These are phyloP conservation scores for Rostrohypoxylon terebratum DNA, from an alignment of 495 filamentous ascomycete species.

Conservation along the genomic window DNA sequence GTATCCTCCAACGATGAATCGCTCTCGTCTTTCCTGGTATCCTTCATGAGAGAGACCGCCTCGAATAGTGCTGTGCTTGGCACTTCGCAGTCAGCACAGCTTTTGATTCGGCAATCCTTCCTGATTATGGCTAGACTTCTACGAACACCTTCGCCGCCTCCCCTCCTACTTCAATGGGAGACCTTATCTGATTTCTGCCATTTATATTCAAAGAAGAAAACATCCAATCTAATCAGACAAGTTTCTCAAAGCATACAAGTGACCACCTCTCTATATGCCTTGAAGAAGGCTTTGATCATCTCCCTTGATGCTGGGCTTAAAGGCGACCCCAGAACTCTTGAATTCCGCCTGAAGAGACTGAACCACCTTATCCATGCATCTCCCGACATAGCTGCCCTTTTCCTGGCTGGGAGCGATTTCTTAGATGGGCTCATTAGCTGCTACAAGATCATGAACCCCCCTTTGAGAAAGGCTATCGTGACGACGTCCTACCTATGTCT, in stretches of 20 bases:
- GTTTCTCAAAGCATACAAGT: slow-evolving; percentile 52
- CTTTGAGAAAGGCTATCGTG: slow-evolving; percentile 71
- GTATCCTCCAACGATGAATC: slow-evolving; percentile 66
- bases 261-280: slow-evolving; percentile 50
- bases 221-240: slow-evolving; percentile 44
- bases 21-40: slow-evolving; percentile 68
- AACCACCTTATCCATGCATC: slow-evolving; percentile 67
- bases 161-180: slow-evolving; percentile 62
- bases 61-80: slow-evolving; percentile 55
- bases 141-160: slow-evolving; percentile 57
- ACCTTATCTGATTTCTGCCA: slow-evolving; percentile 69
- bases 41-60: slow-evolving; percentile 68
- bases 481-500: slow-evolving; percentile 78
- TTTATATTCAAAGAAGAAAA: slow-evolving; percentile 65
- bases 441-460: slow-evolving; percentile 70
- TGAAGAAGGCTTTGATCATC: slow-evolving; percentile 60
- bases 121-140: slow-evolving; percentile 66
- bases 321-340: slow-evolving; percentile 60
- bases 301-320: slow-evolving; percentile 64
- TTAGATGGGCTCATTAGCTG: slow-evolving; percentile 76
- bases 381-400: slow-evolving; percentile 65
- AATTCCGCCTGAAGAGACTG: slow-evolving; percentile 57
- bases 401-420: slow-evolving; percentile 87
- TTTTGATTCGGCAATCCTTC: slow-evolving; percentile 72
- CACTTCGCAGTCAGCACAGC: slow-evolving; percentile 60